Base-by-base conservation (phyloP, 2,329 filamentous ascomycete genomes). In the Aspergillus cejpii region DNA sequence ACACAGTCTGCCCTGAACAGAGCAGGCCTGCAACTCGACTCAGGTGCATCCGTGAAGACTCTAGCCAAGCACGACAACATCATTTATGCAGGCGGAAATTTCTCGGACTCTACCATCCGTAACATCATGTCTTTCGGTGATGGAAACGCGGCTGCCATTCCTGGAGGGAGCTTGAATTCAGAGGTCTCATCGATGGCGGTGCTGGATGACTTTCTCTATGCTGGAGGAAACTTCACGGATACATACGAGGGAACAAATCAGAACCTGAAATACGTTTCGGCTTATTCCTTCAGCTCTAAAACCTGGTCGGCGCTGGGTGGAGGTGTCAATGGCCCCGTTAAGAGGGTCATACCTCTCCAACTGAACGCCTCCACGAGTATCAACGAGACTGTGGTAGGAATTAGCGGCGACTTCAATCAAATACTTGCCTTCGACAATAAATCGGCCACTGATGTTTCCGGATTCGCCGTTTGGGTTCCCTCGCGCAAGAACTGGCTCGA, bases 381-480 rank as follows among this genome's bases (percentile, higher is more conserved):
- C 14, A 77, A 81, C 0, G 87, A 95, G 62, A 77, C 79, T 10
- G 87, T 85, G 17, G 77, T 97, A 50, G 81, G 84, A 1, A 73
- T 98, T 47, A 91, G 83, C 39, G 92, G 92, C 5, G 75, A 80
- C 48, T 98, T 98, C 64, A 76, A 78, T 12, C 73, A 81, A 43
- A 80, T 95, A 49, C 76, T 83, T 21, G 78, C 76, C 0, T 91
- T 88, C 55, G 55, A 72, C 27, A 73, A 74, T 51, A 83, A 83
- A 53, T 65, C 74, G 5, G 77, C 80, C 7, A 74, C 83, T 21
- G 58, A 76, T 6, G 85, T 82, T 0, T 68, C 80, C 40, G 89
- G 90, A 2, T 88, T 98, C 58, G 91, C 88, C 11, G 75, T 97
- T 28, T 98, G 92, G 92, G 84, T 97, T 6, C 87, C 87, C 2